Percentiles rank a stretch among this genome's conserved stretches.
Evolutionary conservation across 2,329 filamentous ascomycete species (phyloP).

Genomic region (Ascochyta clinopodiicola): DNA sequence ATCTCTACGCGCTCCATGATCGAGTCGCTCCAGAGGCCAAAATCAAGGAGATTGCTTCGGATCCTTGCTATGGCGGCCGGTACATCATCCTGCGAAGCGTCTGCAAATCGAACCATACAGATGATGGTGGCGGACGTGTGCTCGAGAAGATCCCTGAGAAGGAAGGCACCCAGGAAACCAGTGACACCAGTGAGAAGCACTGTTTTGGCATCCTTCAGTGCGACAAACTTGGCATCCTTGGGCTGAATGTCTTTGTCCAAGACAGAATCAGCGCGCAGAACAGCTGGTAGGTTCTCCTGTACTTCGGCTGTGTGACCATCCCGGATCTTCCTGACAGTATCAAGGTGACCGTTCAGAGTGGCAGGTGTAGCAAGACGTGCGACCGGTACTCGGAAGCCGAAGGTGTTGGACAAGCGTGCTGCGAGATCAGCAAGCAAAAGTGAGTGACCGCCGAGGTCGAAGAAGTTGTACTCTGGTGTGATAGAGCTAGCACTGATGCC

Average conservation of each 20-base stretch:
- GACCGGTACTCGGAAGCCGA: slow-evolving; percentile 76
- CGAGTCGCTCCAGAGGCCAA: slow-evolving; percentile 77
- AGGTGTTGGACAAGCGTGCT: slow-evolving; percentile 70
- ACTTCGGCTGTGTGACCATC: slow-evolving; percentile 77
- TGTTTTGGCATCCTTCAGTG: slow-evolving; percentile 70
- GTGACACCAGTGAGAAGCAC: slow-evolving; percentile 77
- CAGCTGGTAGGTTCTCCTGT: slow-evolving; percentile 75
- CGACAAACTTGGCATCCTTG: slow-evolving; percentile 59
- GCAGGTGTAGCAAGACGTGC: slow-evolving; percentile 73
- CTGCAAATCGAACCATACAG: slow-evolving; percentile 75
- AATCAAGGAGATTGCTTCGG: slow-evolving; percentile 76
- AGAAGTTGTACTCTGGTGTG: slow-evolving; percentile 76
- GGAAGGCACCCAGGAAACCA: slow-evolving; percentile 77
- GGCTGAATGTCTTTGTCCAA: slow-evolving; percentile 74
- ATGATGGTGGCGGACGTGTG: slow-evolving; percentile 72
- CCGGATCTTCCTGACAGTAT: slow-evolving; percentile 72
- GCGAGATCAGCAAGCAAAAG: slow-evolving; percentile 78
- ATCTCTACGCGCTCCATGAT: slow-evolving; percentile 81
- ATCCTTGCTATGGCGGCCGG: slow-evolving; percentile 74
- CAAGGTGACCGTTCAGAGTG: slow-evolving; percentile 74
- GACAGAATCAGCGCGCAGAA: slow-evolving; percentile 70
- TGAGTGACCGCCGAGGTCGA: slow-evolving; percentile 81
- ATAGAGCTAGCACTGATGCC: slow-evolving; percentile 68
- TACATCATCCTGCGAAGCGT: slow-evolving; percentile 68
- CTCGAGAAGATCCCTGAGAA: slow-evolving; percentile 72